Conservation (phyloP, 257 asterid species). For the Solanum sparsipilum region DNA sequence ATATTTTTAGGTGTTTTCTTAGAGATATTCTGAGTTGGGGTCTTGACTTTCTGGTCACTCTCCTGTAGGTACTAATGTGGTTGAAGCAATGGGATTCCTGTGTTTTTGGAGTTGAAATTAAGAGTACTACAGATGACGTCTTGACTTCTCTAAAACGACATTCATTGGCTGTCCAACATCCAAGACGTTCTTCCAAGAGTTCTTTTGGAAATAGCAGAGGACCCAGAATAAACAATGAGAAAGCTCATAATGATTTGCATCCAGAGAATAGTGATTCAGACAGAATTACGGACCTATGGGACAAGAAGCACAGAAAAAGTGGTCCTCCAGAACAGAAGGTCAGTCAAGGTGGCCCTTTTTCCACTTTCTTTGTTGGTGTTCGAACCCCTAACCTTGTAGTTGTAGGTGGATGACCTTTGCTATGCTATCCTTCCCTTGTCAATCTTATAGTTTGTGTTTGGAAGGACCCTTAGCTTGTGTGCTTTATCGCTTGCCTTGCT, state of each 20-base stretch:
- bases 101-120: constrained; percentile 87
- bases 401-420: not conserved
- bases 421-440: not conserved
- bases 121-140: constrained; percentile 77
- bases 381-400: not conserved
- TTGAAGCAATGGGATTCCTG: constrained; percentile 97
- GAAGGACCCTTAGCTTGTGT: not conserved
- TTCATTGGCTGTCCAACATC: constrained; percentile 50
- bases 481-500: not conserved
- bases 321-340: constrained; percentile 95
- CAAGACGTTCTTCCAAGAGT: constrained; percentile 38
- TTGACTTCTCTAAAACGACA: constrained; percentile 82
- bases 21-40: not conserved
- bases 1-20: not conserved
- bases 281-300: constrained; percentile 46
- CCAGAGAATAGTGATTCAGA: constrained; percentile 35
- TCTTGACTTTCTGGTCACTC: constrained; percentile 6
- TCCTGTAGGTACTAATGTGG: constrained; percentile 84
- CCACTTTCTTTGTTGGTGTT: not conserved
- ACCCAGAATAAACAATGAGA: constrained; percentile 26
- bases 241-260: constrained; percentile 27
- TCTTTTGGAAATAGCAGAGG: constrained; percentile 35
- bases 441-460: not conserved
- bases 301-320: constrained; percentile 38
- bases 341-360: constrained; percentile 1